These are phyloP conservation scores for Nissolia schottii DNA, from an alignment of 306 rosid species.

Conservation along the genomic window DNA sequence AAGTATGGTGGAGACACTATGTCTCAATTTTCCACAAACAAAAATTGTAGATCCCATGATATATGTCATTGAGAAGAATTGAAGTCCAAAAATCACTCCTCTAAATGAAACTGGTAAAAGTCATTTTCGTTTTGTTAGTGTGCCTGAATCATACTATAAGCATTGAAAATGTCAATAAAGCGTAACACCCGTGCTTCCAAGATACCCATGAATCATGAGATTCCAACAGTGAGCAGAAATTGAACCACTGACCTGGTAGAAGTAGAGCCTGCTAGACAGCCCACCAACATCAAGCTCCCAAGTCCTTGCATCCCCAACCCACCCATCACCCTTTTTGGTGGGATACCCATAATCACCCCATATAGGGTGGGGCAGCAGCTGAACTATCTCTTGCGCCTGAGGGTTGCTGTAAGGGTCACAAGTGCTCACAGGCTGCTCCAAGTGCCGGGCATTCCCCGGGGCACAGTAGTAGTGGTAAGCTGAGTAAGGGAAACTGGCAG, in stretches of 20 bases:
- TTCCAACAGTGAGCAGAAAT: conserved; percentile 8
- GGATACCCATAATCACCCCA: conserved; percentile 81
- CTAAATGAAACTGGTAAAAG: no score
- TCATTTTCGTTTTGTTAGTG: no score
- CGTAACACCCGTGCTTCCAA: no score
- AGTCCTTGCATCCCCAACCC: conserved; percentile 72
- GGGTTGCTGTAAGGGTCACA: conserved; percentile 90
- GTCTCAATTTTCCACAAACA: no score
- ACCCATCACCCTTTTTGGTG: conserved; percentile 61
- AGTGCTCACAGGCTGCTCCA: conserved; percentile 52
- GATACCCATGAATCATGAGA: conserved; percentile 22
- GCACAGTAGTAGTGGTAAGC: conserved; percentile 80
- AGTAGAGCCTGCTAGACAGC: conserved; percentile 58
- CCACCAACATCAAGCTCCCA: conserved; percentile 91
- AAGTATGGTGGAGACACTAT: no score
- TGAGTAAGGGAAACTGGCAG: conserved; percentile 58
- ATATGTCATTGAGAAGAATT: no score
- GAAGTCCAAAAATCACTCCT: no score
- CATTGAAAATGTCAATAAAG: no score
- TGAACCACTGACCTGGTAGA: conserved; percentile 48
- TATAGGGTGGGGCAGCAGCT: conserved; percentile 70
- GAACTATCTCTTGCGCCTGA: conserved; percentile 81
- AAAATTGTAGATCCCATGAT: no score
- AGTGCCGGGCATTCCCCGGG: conserved; percentile 61
- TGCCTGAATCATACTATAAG: no score